phyloP scores from a whole-genome alignment of 148 eudicot genomes.

The Arbutus unedo region DNA sequence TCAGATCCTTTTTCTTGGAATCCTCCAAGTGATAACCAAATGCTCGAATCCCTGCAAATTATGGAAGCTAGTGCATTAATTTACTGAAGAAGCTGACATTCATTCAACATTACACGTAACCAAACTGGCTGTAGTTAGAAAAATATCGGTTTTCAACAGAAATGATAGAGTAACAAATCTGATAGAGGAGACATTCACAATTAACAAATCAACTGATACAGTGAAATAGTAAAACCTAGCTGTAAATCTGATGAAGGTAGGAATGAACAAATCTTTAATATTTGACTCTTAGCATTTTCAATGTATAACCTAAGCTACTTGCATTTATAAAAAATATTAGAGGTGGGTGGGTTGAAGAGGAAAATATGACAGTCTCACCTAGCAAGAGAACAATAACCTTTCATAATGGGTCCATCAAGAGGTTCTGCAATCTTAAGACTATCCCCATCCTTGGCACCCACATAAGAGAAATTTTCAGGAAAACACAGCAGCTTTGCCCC shows the following conservation, averaged over 20 bases:
- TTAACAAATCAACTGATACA: background rate
- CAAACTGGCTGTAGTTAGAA: background rate
- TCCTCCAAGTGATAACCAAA: constrained; percentile 96
- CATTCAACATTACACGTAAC: background rate
- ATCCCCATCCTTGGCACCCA: constrained; percentile 62
- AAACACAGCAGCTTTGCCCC: constrained; percentile 87
- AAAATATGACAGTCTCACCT: constrained; percentile 34
- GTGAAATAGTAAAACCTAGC: background rate
- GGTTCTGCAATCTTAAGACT: constrained; percentile 70
- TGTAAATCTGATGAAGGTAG: background rate
- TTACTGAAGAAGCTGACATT: background rate
- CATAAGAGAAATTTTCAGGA: constrained; percentile 87
- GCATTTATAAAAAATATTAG: constrained; percentile 2
- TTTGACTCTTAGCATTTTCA: background rate
- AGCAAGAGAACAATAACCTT: constrained; percentile 76
- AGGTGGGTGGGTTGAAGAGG: background rate
- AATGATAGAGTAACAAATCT: background rate
- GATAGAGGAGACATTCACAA: background rate
- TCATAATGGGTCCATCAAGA: constrained; percentile 81
- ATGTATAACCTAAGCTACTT: background rate
- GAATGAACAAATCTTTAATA: background rate
- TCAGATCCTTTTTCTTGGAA: constrained; percentile 88
- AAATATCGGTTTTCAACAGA: background rate
- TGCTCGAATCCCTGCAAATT: constrained; percentile 69
- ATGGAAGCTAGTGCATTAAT: constrained; percentile 5